phyloP scores from a whole-genome alignment of 1,284 basidiomycete genomes.

The Cystobasidium sp. region DNA sequence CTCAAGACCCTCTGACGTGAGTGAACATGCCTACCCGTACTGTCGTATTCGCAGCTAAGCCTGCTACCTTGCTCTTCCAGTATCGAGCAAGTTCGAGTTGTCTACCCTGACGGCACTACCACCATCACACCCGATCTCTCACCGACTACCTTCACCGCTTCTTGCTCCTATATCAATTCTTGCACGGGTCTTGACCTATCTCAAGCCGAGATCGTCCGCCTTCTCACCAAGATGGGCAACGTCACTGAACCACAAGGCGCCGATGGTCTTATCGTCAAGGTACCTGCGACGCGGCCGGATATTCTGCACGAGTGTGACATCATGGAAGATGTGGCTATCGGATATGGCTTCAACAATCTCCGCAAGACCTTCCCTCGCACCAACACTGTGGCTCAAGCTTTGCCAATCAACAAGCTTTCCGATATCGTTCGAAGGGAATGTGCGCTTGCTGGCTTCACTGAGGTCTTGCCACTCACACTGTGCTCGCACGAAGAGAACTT shows the following conservation, averaged over 20 bases:
- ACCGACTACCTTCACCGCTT: slow-evolving; percentile 72
- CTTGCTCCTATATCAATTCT: slow-evolving; percentile 89
- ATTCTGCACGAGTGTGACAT: slow-evolving; percentile 98
- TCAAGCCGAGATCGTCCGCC: slow-evolving; percentile 65
- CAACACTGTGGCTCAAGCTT: slow-evolving; percentile 92
- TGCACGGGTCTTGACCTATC: slow-evolving; percentile 83
- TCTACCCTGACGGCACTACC: slow-evolving; percentile 72
- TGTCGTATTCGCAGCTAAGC: background rate
- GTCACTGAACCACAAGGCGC: slow-evolving; percentile 44
- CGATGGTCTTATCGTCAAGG: slow-evolving; percentile 64
- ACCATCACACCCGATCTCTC: slow-evolving; percentile 81
- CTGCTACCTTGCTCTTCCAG: slow-evolving; percentile 60
- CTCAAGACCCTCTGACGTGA: slow-evolving; percentile 85
- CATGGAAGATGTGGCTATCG: slow-evolving; percentile 97
- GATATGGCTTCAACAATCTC: slow-evolving; percentile 96
- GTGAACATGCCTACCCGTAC: slow-evolving; percentile 53
- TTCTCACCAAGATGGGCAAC: slow-evolving; percentile 74
- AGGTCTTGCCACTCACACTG: slow-evolving; percentile 93
- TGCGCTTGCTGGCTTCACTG: slow-evolving; percentile 92
- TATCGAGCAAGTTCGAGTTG: slow-evolving; percentile 85
- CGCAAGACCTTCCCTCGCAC: slow-evolving; percentile 88
- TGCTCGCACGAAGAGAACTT: slow-evolving; percentile 99
- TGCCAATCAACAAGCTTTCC: slow-evolving; percentile 85
- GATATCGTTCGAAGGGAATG: slow-evolving; percentile 90
- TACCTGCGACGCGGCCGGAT: slow-evolving; percentile 92